phyloP scores from a whole-genome alignment of 768 basidiomycete genomes.

The Udeniomyces megalosporus region DNA sequence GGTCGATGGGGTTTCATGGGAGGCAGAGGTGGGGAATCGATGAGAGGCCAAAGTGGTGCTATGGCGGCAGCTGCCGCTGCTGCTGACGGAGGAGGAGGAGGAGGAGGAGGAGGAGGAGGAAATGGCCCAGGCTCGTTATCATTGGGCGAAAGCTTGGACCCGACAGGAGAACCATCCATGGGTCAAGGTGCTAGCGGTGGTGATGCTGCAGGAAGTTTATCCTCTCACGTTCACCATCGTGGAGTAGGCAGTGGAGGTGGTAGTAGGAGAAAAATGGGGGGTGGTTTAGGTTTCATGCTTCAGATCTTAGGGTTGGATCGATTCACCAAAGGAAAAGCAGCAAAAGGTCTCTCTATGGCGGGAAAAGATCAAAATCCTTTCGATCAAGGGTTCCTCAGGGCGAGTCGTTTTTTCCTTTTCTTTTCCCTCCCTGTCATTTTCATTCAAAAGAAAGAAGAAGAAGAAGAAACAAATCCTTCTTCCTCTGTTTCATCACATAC shows the following conservation, averaged over 20 bases:
- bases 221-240: conserved; percentile 3
- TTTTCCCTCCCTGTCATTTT: not conserved
- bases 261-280: conserved; percentile 6
- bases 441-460: too few relatives aligned
- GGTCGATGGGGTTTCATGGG: conserved; percentile 96
- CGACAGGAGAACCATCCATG: too few relatives aligned
- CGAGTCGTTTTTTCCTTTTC: conserved; percentile 11
- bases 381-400: conserved; percentile 48
- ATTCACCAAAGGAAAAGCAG: conserved; percentile 80
- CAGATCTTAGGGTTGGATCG: conserved; percentile 83
- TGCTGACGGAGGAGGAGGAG: not conserved
- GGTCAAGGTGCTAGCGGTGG: too few relatives aligned
- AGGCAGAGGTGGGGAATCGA: conserved; percentile 40
- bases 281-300: conserved; percentile 41
- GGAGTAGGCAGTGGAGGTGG: not conserved
- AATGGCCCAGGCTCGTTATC: conserved; percentile 5
- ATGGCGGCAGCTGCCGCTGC: conserved; percentile 16
- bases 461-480: too few relatives aligned
- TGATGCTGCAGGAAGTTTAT: too few relatives aligned
- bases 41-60: conserved; percentile 29
- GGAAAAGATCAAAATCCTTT: conserved; percentile 76
- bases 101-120: conserved; percentile 24
- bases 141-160: not conserved
- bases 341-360: conserved; percentile 64
- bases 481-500: not conserved